Evolutionary conservation across 306 rosid species (phyloP).

Genomic region (Mimosa pudica): DNA sequence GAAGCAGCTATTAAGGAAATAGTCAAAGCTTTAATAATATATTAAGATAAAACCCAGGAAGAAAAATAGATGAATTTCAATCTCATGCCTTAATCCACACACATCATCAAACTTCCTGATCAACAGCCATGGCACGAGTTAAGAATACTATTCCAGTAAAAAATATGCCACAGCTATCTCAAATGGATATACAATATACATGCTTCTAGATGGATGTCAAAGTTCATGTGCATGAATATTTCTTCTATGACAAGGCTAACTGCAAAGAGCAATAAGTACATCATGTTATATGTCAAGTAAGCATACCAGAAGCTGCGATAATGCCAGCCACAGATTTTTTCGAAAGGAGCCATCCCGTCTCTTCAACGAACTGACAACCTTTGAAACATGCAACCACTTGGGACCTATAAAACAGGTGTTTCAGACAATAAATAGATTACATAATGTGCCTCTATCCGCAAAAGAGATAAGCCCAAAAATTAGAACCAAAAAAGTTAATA

Average conservation of each 20-base stretch:
- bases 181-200: not conserved
- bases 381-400: constrained; percentile 50
- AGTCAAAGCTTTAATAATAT: not conserved
- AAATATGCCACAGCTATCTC: not conserved
- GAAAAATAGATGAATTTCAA: not conserved
- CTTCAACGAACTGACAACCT: constrained; percentile 55
- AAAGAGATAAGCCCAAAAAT: constrained; percentile 9
- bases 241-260: not conserved
- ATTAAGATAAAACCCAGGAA: not conserved
- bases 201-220: constrained; percentile 2
- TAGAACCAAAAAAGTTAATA: constrained; percentile 30
- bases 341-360: constrained; percentile 70
- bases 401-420: constrained; percentile 47
- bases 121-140: constrained; percentile 20
- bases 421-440: constrained; percentile 26
- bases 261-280: not conserved
- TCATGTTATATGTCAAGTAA: constrained; percentile 8
- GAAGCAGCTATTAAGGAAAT: not conserved
- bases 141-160: not conserved
- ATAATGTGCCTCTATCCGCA: not conserved
- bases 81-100: not conserved
- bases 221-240: constrained; percentile 2
- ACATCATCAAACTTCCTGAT: constrained; percentile 10
- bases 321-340: constrained; percentile 55
- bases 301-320: constrained; percentile 61